Conservation (phyloP, 441 rosid genomes). For the Erodium moschatum region DNA sequence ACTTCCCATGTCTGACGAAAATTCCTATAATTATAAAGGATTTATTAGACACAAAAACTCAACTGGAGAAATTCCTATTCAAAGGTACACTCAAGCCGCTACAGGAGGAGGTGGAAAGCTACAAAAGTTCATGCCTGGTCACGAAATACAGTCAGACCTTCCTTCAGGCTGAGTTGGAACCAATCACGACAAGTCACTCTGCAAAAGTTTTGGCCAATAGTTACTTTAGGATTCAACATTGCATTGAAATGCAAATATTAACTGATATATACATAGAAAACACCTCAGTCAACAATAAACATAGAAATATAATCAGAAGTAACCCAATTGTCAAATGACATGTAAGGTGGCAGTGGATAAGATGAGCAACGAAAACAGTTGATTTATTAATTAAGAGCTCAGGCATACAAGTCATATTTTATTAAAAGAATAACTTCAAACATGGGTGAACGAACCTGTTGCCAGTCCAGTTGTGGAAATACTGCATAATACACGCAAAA, state of each 20-base stretch:
- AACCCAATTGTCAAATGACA: too few relatives aligned
- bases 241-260: neutral
- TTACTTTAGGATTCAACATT: constrained; percentile 6
- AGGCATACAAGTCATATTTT: neutral
- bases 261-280: neutral
- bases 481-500: constrained; percentile 48
- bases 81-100: too few relatives aligned
- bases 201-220: constrained; percentile 23
- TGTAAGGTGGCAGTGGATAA: too few relatives aligned
- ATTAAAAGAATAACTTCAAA: neutral
- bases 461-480: constrained; percentile 99
- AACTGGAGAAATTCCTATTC: neutral
- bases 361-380: too few relatives aligned
- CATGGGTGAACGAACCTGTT: constrained; percentile 52
- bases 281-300: too few relatives aligned
- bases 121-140: constrained; percentile 45
- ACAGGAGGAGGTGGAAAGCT: too few relatives aligned
- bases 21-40: constrained; percentile 43
- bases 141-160: constrained; percentile 94
- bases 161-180: constrained; percentile 98
- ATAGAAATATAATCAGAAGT: too few relatives aligned
- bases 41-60: neutral
- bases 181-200: constrained; percentile 98
- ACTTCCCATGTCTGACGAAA: constrained; percentile 98
- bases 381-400: too few relatives aligned